Evolutionary conservation across 2,329 filamentous ascomycete species (phyloP).

Genomic region (Aspergillus melleus): DNA sequence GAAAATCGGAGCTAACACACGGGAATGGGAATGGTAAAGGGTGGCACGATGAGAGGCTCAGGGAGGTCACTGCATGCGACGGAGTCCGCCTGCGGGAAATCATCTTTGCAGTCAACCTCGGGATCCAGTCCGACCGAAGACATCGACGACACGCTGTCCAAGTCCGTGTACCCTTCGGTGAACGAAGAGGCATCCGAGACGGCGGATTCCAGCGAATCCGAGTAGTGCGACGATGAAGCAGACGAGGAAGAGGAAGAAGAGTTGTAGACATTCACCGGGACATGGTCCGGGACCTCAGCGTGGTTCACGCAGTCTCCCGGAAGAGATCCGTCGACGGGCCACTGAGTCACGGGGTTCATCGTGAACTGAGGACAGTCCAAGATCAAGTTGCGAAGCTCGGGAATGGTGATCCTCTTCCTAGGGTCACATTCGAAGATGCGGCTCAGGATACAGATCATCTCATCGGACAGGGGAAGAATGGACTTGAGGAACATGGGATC

Average conservation of each 20-base stretch:
- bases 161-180: conserved; percentile 39
- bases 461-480: conserved; percentile 86
- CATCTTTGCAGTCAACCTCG: conserved; percentile 30
- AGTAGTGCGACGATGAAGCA: conserved; percentile 36
- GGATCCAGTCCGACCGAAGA: conserved; percentile 36
- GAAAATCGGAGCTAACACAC: conserved; percentile 23
- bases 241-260: conserved; percentile 39
- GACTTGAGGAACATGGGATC: conserved; percentile 85
- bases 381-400: conserved; percentile 76
- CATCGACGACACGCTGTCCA: conserved; percentile 36
- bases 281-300: conserved; percentile 36
- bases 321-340: conserved; percentile 37
- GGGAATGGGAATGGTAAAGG: conserved; percentile 26
- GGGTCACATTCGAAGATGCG: conserved; percentile 88
- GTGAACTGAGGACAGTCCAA: conserved; percentile 74
- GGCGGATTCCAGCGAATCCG: conserved; percentile 41
- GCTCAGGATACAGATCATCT: conserved; percentile 83
- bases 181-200: conserved; percentile 41
- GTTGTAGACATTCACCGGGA: conserved; percentile 35
- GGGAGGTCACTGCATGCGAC: conserved; percentile 28
- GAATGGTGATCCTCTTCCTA: conserved; percentile 74
- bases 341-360: conserved; percentile 40
- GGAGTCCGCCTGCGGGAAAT: conserved; percentile 29
- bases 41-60: conserved; percentile 30
- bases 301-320: conserved; percentile 36